Evolutionary conservation across 441 rosid genomes (phyloP), one percentile per base, ranked within the genome.

Genomic region (Corymbia citriodora): DNA sequence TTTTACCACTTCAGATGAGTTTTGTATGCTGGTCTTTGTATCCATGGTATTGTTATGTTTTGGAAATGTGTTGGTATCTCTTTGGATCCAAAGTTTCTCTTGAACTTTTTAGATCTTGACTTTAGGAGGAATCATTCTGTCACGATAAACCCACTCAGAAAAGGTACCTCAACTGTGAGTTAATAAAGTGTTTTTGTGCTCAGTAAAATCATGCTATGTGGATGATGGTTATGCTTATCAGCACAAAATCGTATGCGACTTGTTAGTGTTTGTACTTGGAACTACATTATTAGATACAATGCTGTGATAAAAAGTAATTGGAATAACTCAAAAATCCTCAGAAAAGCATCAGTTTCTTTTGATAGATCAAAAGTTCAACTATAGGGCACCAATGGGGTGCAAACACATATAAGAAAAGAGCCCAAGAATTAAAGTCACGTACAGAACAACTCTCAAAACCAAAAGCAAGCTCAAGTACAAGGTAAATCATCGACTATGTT

Each of bases 21-120:
- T 59, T 59, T 59, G n/a, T 25, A 59, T 4, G 13, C 13, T 59
- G 23, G 15, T 59, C 65, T 25, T 59, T 10, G n/a, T 59, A 55
- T 25, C 3, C 1, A 8, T 10, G 4, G n/a, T 59, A 23, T 59
- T 25, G 65, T 25, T 59, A 0, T 25, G 13, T 59, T 59, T 25
- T 25, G 65, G 13, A 2, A 59, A 27, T 59, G n/a, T 25, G 65
- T 25, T 57, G 29, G 61, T 23, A 10, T 59, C n/a, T 10, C 29
- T 25, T 59, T 59, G 99, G 99, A 68, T 97, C 40, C 40, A 36
- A 36, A 36, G 40, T 36, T 36, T 36, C 40, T 36, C 40, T 36
- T 36, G 40, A 36, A 36, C 40, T 36, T 36, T 68, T n/a, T 68
- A 5, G 74, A 68, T 68, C 74, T 31, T 68, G 36, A 68, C 74